Percentiles rank a stretch among this genome's conserved stretches.
phyloP scores from a whole-genome alignment of 1,284 basidiomycete species.

The Tremellales sp. region DNA sequence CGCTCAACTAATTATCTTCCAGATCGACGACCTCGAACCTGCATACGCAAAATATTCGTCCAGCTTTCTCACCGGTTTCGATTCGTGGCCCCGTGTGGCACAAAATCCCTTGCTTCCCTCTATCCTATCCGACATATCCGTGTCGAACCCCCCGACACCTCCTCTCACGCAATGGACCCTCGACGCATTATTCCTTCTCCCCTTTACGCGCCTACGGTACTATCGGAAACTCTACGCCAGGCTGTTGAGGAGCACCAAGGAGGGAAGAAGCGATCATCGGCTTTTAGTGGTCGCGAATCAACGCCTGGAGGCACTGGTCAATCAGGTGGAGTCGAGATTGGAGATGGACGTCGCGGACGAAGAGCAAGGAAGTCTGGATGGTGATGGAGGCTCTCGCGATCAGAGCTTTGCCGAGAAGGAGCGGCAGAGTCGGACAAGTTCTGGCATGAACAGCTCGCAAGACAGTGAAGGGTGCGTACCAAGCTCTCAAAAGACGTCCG shows the following conservation, averaged over 20 bases:
- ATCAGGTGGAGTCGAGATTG: constrained; percentile 61
- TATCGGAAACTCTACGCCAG: constrained; percentile 88
- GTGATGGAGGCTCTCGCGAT: constrained; percentile 18
- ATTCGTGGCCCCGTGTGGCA: constrained; percentile 72
- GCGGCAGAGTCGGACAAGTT: constrained; percentile 35
- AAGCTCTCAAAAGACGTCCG: neutral
- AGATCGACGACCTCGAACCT: constrained; percentile 84
- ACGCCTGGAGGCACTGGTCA: constrained; percentile 70
- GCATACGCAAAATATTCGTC: constrained; percentile 80
- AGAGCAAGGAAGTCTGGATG: constrained; percentile 1
- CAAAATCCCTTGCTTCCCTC: constrained; percentile 66
- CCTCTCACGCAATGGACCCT: constrained; percentile 65
- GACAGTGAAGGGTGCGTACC: constrained; percentile 41
- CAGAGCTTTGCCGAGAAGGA: constrained; percentile 34
- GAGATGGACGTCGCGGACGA: constrained; percentile 45
- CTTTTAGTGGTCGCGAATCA: constrained; percentile 75
- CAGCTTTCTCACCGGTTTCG: constrained; percentile 73
- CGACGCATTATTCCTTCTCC: constrained; percentile 80
- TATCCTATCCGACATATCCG: constrained; percentile 69
- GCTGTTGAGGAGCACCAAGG: constrained; percentile 79
- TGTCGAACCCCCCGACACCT: constrained; percentile 56
- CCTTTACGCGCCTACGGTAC: constrained; percentile 78
- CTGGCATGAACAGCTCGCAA: constrained; percentile 35
- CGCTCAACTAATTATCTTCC: constrained; percentile 2
- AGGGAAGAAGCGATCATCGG: constrained; percentile 81